Evolutionary conservation across 441 rosid species (phyloP).

Genomic region (Pelargonium fulgidum): DNA sequence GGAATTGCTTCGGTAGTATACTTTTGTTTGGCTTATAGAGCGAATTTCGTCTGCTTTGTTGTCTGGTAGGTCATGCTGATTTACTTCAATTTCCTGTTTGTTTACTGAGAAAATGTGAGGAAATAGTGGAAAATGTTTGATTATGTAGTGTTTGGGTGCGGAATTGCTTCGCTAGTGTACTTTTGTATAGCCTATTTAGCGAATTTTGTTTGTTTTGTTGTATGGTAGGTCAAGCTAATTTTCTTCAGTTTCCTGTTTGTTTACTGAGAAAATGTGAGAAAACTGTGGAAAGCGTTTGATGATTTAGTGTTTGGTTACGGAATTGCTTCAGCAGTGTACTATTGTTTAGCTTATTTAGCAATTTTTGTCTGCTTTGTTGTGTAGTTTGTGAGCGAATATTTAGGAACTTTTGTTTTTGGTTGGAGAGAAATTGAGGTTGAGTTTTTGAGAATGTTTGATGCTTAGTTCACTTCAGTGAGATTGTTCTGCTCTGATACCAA

Average conservation of each 20-base stretch:
- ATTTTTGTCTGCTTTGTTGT: neutral
- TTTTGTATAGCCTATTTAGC: neutral
- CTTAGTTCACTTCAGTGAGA: slow-evolving; percentile 42
- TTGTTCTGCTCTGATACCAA: slow-evolving; percentile 32
- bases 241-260: slow-evolving; percentile 10
- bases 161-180: slow-evolving; percentile 19
- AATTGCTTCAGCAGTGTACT: neutral
- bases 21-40: slow-evolving; percentile 28
- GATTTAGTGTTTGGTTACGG: neutral
- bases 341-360: neutral
- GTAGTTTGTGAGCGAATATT: too few species aligned
- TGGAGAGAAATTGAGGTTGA: neutral
- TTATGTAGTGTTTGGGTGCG: slow-evolving; percentile 41
- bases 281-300: neutral
- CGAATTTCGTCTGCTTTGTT: slow-evolving; percentile 56
- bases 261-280: slow-evolving; percentile 17
- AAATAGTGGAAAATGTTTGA: slow-evolving; percentile 7
- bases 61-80: slow-evolving; percentile 28
- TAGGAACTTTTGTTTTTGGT: neutral
- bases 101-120: neutral
- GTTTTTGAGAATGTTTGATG: slow-evolving; percentile 17
- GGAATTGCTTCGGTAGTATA: slow-evolving; percentile 30
- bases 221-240: slow-evolving; percentile 36
- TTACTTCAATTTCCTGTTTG: neutral
- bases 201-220: neutral